Percentiles rank a stretch among this genome's conserved stretches.
These are phyloP conservation scores for Russula sp. DNA, from an alignment of 768 basidiomycete species.

Conservation along the genomic window DNA sequence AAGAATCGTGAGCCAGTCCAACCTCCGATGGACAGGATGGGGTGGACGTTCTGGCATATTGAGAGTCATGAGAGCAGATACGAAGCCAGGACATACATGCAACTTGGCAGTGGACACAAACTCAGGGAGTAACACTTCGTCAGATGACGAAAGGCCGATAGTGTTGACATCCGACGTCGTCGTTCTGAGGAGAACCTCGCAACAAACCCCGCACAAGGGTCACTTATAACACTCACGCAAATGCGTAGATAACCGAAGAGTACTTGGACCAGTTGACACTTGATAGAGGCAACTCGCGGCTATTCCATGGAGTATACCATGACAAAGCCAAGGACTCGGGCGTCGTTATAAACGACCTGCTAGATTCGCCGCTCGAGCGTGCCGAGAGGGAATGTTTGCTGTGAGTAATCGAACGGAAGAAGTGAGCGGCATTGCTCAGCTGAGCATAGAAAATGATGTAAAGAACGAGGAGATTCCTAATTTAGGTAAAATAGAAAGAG, in stretches of 20 bases:
- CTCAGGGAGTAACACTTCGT: conserved; percentile 44
- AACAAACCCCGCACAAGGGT: neutral
- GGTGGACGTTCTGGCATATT: conserved; percentile 12
- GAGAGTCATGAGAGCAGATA: neutral
- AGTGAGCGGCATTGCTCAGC: neutral
- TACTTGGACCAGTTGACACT: conserved; percentile 62
- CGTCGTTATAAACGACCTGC: neutral
- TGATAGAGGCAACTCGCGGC: conserved; percentile 41
- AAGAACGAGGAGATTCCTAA: neutral
- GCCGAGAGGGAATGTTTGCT: neutral
- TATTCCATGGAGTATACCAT: conserved; percentile 70
- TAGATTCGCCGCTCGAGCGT: neutral
- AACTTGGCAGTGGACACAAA: conserved; percentile 47
- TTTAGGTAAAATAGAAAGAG: neutral
- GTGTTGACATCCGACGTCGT: conserved; percentile 33
- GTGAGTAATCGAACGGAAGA: neutral
- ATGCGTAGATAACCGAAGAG: conserved; percentile 62
- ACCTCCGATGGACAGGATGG: conserved; percentile 18
- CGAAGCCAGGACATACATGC: conserved; percentile 28
- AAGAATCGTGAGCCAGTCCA: conserved; percentile 18
- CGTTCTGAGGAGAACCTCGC: conserved; percentile 24
- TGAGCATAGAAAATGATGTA: conserved; percentile 1
- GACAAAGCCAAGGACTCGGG: conserved; percentile 37
- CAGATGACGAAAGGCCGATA: conserved; percentile 37
- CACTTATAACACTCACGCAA: conserved; percentile 41